Percentiles rank a stretch among this genome's conserved stretches.
phyloP scores from a whole-genome alignment of 2,329 filamentous ascomycete genomes.

The Penicillium glabrum region DNA sequence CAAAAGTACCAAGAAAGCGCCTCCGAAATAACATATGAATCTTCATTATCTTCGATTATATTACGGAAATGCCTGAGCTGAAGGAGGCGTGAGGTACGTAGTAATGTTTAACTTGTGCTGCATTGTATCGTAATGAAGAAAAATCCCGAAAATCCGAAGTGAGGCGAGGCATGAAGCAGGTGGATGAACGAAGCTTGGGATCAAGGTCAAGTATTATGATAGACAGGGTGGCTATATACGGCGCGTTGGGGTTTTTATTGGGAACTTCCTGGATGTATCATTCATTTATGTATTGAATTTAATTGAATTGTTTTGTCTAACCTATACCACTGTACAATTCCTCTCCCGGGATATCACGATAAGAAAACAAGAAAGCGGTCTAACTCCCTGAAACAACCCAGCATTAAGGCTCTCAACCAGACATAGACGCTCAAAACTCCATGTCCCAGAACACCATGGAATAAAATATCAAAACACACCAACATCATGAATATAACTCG shows the following conservation, averaged over 20 bases:
- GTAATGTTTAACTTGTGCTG: slow-evolving; percentile 7
- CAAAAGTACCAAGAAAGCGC: slow-evolving; percentile 6
- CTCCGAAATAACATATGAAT: slow-evolving; percentile 3
- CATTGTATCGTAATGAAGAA: slow-evolving; percentile 3
- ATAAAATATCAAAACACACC: neutral
- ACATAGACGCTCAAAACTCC: neutral
- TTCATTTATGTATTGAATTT: slow-evolving; percentile 7
- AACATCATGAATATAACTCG: slow-evolving; percentile 35
- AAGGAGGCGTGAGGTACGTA: slow-evolving; percentile 4
- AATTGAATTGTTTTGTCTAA: slow-evolving; percentile 11
- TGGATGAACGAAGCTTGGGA: neutral
- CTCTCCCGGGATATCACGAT: slow-evolving; percentile 20
- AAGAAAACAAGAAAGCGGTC: neutral
- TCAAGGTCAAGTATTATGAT: neutral
- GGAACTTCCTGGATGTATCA: neutral
- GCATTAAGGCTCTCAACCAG: neutral
- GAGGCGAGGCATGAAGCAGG: neutral
- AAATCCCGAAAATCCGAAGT: neutral
- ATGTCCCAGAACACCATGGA: slow-evolving; percentile 2
- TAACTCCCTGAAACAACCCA: neutral
- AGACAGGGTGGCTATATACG: neutral
- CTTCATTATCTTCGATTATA: neutral
- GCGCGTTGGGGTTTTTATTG: neutral
- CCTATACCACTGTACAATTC: slow-evolving; percentile 16
- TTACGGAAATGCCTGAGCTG: neutral